These are phyloP conservation scores for Elsinoe perseae DNA, from an alignment of 2,329 filamentous ascomycete genomes.

Conservation along the genomic window DNA sequence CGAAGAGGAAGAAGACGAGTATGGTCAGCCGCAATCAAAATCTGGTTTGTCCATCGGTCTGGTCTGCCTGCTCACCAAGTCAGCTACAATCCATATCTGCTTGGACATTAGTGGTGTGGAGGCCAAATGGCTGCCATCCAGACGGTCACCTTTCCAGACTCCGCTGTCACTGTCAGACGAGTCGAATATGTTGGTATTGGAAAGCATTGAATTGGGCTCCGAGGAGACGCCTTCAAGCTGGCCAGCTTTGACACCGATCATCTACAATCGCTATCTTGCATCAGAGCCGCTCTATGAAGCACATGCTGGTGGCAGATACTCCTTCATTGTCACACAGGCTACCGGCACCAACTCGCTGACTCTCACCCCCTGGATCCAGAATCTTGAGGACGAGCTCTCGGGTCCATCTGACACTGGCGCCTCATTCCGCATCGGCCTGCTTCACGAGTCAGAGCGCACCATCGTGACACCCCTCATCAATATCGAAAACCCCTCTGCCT, in stretches of 20 bases:
- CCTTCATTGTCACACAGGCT: slow-evolving; percentile 51
- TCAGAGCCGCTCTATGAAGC: slow-evolving; percentile 8
- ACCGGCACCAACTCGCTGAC: slow-evolving; percentile 49
- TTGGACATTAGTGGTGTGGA: slow-evolving; percentile 55
- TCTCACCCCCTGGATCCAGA: slow-evolving; percentile 48
- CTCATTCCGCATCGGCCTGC: slow-evolving; percentile 48
- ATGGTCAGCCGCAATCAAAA: slow-evolving; percentile 32
- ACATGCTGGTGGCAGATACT: slow-evolving; percentile 45
- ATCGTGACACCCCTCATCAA: slow-evolving; percentile 42
- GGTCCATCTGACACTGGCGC: slow-evolving; percentile 45
- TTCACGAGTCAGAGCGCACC: slow-evolving; percentile 46
- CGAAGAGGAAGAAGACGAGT: slow-evolving; percentile 44
- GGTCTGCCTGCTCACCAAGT: slow-evolving; percentile 50
- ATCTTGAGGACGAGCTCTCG: slow-evolving; percentile 50
- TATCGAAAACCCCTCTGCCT: slow-evolving; percentile 33
- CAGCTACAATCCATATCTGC: slow-evolving; percentile 50
- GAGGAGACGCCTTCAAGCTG: slow-evolving; percentile 17
- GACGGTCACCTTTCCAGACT: slow-evolving; percentile 20
- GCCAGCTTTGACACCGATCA: slow-evolving; percentile 22
- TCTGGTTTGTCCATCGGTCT: slow-evolving; percentile 49
- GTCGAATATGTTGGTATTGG: slow-evolving; percentile 9
- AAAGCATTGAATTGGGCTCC: slow-evolving; percentile 1
- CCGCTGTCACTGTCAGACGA: slow-evolving; percentile 2
- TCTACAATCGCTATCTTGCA: not conserved
- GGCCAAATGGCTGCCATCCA: slow-evolving; percentile 53